Evolutionary conservation across 2,329 filamentous ascomycete genomes (phyloP).

Genomic region (Macrophomina pseudophaseolina): DNA sequence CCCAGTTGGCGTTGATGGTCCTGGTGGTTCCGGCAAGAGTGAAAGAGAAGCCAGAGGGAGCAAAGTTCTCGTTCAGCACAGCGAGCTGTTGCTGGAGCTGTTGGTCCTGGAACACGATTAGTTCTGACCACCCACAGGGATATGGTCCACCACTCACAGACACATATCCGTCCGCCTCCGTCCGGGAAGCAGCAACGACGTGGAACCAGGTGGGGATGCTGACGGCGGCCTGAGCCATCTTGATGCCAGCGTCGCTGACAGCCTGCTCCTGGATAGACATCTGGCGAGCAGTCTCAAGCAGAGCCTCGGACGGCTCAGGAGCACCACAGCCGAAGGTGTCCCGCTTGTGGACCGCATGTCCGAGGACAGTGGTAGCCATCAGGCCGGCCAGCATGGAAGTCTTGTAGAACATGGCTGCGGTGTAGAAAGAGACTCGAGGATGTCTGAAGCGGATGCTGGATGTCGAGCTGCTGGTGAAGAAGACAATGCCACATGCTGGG

Average conservation of each 20-base stretch:
- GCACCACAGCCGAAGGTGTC: conserved; percentile 29
- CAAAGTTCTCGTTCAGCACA: conserved; percentile 30
- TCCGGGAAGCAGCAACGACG: conserved; percentile 36
- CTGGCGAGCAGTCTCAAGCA: conserved; percentile 29
- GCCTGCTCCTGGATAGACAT: conserved; percentile 29
- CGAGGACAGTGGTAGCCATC: not conserved
- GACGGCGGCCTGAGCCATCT: conserved; percentile 31
- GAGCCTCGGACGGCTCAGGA: conserved; percentile 29
- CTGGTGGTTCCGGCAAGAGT: conserved; percentile 22
- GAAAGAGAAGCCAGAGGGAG: conserved; percentile 28
- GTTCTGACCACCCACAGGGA: not conserved
- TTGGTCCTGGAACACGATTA: not conserved
- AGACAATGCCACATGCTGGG: not conserved
- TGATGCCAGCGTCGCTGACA: conserved; percentile 12
- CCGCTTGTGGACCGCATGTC: conserved; percentile 13
- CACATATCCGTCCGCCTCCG: conserved; percentile 29
- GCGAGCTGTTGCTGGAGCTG: conserved; percentile 28
- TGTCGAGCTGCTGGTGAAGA: conserved; percentile 9
- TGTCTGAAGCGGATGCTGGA: not conserved
- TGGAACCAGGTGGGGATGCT: conserved; percentile 42
- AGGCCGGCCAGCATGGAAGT: conserved; percentile 8
- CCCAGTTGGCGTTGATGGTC: conserved; percentile 30
- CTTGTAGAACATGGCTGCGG: conserved; percentile 13
- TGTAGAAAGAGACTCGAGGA: not conserved
- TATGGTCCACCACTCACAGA: conserved; percentile 10